Conservation (phyloP, 495 filamentous ascomycete species). For the Neurospora discreta region DNA sequence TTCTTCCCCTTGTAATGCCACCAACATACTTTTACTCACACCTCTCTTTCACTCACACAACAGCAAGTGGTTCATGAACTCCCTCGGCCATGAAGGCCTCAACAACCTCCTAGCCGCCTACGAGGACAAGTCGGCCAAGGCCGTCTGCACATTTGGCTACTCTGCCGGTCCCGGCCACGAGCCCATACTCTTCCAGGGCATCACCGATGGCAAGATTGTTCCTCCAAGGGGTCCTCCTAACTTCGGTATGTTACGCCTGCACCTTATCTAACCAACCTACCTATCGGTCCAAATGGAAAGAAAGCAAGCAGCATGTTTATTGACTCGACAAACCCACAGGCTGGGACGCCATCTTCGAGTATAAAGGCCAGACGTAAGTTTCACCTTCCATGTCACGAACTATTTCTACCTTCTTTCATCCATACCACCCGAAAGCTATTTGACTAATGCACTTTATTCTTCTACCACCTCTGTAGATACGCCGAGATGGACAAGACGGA, state of each 20-base stretch:
- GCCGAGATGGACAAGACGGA: conserved; percentile 89
- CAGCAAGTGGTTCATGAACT: conserved; percentile 87
- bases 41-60: neutral
- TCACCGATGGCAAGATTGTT: conserved; percentile 65
- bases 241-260: conserved; percentile 56
- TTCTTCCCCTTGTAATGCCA: neutral
- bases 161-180: conserved; percentile 75
- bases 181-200: conserved; percentile 82
- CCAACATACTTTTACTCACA: neutral
- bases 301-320: neutral
- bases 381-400: neutral
- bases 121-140: conserved; percentile 79
- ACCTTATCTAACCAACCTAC: neutral
- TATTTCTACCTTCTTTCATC: neutral
- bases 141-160: conserved; percentile 94
- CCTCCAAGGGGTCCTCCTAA: conserved; percentile 58
- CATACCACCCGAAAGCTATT: neutral
- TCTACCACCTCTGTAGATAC: conserved; percentile 33
- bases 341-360: conserved; percentile 96
- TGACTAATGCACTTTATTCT: neutral
- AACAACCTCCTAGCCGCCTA: conserved; percentile 88
- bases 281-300: neutral
- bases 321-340: conserved; percentile 33
- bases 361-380: conserved; percentile 73
- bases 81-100: conserved; percentile 69